phyloP scores from a whole-genome alignment of 2,329 filamentous ascomycete species.

The Nakataea oryzae region DNA sequence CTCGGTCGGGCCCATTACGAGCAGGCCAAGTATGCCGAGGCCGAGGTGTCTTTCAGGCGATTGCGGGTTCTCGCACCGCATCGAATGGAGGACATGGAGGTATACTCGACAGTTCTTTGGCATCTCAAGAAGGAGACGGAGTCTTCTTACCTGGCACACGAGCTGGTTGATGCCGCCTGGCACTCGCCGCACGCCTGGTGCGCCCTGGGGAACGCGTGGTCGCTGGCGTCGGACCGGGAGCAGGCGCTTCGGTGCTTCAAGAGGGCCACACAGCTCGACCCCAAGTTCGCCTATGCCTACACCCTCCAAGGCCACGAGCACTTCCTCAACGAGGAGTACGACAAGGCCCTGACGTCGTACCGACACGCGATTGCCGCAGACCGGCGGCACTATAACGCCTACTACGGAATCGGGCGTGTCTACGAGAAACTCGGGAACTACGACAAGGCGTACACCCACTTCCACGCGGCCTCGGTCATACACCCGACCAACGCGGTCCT shows the following conservation, averaged over 20 bases:
- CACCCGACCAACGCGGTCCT: constrained; percentile 91
- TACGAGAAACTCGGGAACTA: constrained; percentile 87
- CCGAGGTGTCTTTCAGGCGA: constrained; percentile 75
- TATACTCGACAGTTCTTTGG: constrained; percentile 99
- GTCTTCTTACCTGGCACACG: constrained; percentile 83
- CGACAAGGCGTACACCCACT: constrained; percentile 85
- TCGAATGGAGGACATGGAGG: constrained; percentile 87
- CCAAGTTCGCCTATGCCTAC: constrained; percentile 88
- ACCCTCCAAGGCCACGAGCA: constrained; percentile 95
- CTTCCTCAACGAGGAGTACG: constrained; percentile 91
- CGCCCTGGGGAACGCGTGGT: constrained; percentile 89
- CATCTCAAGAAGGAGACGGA: constrained; percentile 88
- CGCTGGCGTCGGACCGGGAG: constrained; percentile 83
- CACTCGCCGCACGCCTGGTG: constrained; percentile 94
- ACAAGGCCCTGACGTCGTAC: constrained; percentile 84
- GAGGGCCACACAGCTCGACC: constrained; percentile 80
- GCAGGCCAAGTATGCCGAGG: constrained; percentile 73
- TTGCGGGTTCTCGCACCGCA: constrained; percentile 73
- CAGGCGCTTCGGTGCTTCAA: constrained; percentile 92
- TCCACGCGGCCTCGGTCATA: constrained; percentile 75
- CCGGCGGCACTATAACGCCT: constrained; percentile 91
- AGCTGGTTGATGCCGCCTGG: constrained; percentile 77
- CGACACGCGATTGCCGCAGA: constrained; percentile 79
- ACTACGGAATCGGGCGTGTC: constrained; percentile 78
- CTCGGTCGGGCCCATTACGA: constrained; percentile 89